Base-by-base conservation (phyloP, 2,329 filamentous ascomycete species). In the Penicillium sp. region DNA sequence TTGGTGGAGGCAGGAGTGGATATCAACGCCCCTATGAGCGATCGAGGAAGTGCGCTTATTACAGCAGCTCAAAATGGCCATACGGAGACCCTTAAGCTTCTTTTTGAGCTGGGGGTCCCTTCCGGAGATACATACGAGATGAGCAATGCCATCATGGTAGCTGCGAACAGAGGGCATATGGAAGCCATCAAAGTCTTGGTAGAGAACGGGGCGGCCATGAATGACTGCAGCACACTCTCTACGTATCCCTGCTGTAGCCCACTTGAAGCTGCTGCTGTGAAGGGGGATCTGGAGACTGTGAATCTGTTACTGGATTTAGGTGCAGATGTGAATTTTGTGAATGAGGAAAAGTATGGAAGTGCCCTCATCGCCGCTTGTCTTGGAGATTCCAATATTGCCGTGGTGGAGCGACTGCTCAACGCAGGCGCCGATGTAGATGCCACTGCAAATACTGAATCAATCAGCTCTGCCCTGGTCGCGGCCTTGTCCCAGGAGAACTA, bases 61-160 rank as follows among this genome's bases (percentile, higher is more conserved):
- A 8, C 14, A 48, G 45, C 45, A 6, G 26, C 45, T 7, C 45
- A 48, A 48, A 48, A 30, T 11, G 26, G 45, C 26, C 25, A 48
- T 30, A 48, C 26, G 1, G 45, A 48, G n/a, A 48, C 45, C 16
- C 25, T 48, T n/a, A 16, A 48, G 45, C 45, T 48, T 30, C 45
- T 48, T 3, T 48, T 48, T n/a, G 45, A 48, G 14, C 5, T 48
- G 26, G 45, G 45, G 16, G 45, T 48, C 14, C 26, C 45, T 7
- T 48, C 45, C 3, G 45, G 45, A 16, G 45, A 30, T 48, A 48
- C 45, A 6, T 10, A 48, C 7, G 45, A 48, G 45, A 48, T 14
- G 26, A 48, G 45, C 26, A 48, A 48, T 30, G 45, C 45, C 45
- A 48, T 48, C 16, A 48, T 48, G 26, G 45, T 48, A 16, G 45